These are phyloP conservation scores for Leishmania mexicana DNA, from an alignment of 208 protist genomes.

Conservation along the genomic window DNA sequence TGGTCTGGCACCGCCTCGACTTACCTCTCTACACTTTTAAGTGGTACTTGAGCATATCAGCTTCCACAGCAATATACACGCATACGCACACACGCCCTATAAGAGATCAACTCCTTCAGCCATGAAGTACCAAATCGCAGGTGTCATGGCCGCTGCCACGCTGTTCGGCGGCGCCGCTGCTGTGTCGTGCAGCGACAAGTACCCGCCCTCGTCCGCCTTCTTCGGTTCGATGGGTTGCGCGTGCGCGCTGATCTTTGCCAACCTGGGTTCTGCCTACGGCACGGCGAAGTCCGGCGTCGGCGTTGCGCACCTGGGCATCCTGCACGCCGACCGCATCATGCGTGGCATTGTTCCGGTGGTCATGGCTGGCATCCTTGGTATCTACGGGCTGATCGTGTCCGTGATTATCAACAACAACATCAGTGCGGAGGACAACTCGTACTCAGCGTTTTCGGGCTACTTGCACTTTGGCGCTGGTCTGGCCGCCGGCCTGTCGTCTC, in stretches of 20 bases:
- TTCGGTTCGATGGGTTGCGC: constrained; percentile 97
- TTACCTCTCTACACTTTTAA: not conserved
- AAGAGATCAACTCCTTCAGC: not conserved
- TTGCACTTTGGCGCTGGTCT: constrained; percentile 93
- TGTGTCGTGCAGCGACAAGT: constrained; percentile 69
- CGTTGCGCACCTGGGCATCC: constrained; percentile 97
- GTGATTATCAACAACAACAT: constrained; percentile 97
- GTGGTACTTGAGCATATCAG: not conserved
- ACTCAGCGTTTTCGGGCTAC: constrained; percentile 79
- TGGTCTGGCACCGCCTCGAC: not conserved
- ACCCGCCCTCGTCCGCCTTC: constrained; percentile 92
- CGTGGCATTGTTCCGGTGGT: constrained; percentile 92
- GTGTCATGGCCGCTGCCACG: constrained; percentile 22
- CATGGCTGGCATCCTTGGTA: constrained; percentile 98
- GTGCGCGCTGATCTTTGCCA: constrained; percentile 90
- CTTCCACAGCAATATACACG: not conserved
- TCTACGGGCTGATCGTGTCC: constrained; percentile 99
- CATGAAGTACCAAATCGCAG: constrained; percentile 30
- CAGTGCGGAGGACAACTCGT: constrained; percentile 66
- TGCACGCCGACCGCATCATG: constrained; percentile 96
- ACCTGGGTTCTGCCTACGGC: constrained; percentile 98
- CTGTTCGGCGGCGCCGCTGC: constrained; percentile 39
- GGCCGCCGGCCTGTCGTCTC: constrained; percentile 93
- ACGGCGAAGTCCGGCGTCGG: constrained; percentile 98
- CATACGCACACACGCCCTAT: not conserved